These are phyloP conservation scores for Globisporangium cederbergense DNA, from an alignment of 352 stramenopile genomes.

Conservation along the genomic window DNA sequence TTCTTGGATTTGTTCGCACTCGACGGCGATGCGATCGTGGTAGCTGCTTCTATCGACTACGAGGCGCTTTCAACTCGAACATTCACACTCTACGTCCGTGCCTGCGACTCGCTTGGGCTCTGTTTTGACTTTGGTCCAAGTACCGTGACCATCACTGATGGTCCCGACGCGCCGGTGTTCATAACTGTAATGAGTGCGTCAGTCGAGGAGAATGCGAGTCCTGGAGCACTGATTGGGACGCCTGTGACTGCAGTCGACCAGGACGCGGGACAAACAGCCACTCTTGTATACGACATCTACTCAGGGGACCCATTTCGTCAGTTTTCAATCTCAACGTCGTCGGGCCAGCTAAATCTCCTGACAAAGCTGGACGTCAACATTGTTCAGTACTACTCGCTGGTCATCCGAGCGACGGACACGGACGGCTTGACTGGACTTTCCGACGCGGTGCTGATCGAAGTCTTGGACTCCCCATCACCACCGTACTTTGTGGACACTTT, in stretches of 20 bases:
- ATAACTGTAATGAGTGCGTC: conserved; percentile 3
- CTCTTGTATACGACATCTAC: conserved; percentile 41
- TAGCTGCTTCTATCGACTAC: conserved; percentile 7
- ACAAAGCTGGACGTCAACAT: conserved; percentile 36
- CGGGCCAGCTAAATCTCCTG: conserved; percentile 29
- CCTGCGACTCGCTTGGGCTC: conserved; percentile 38
- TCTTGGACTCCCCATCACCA: conserved; percentile 36
- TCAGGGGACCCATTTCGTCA: conserved; percentile 41
- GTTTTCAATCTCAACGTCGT: conserved; percentile 36
- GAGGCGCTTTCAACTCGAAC: conserved; percentile 14
- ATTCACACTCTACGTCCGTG: conserved; percentile 26
- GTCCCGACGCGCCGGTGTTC: conserved; percentile 40
- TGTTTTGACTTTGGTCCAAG: conserved; percentile 42
- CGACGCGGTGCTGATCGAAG: conserved; percentile 31
- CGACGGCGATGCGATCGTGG: background rate
- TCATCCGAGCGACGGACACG: conserved; percentile 40
- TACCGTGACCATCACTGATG: conserved; percentile 34
- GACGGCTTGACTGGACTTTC: conserved; percentile 37
- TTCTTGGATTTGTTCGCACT: conserved; percentile 13
- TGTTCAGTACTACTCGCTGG: conserved; percentile 28
- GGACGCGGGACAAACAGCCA: conserved; percentile 36
- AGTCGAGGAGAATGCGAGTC: conserved; percentile 6
- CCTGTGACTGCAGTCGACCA: conserved; percentile 39
- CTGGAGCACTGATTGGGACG: conserved; percentile 15
- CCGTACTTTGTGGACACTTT: conserved; percentile 46